phyloP scores from a whole-genome alignment of 2,329 filamentous ascomycete genomes.

The Onygenales sp. region DNA sequence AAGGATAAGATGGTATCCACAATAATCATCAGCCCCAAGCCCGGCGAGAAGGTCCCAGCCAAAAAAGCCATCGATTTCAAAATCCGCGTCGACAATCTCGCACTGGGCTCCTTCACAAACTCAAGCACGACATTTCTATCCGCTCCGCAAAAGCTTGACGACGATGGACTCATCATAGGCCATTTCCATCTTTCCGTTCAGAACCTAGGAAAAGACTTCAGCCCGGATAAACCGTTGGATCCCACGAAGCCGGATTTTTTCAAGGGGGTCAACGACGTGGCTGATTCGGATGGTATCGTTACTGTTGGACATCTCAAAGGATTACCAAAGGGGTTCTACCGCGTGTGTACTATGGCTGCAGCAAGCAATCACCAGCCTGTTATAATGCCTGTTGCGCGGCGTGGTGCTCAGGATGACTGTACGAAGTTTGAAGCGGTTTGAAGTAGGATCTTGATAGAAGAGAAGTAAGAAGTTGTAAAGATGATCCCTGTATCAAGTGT shows the following conservation, averaged over 20 bases:
- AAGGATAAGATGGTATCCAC: slow-evolving; percentile 45
- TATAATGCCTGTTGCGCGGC: slow-evolving; percentile 57
- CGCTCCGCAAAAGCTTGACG: slow-evolving; percentile 41
- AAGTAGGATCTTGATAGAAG: no score
- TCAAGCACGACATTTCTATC: slow-evolving; percentile 44
- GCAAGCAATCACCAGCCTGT: slow-evolving; percentile 59
- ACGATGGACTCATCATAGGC: slow-evolving; percentile 25
- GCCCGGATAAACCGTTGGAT: slow-evolving; percentile 44
- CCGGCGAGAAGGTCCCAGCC: slow-evolving; percentile 28
- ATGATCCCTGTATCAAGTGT: no score
- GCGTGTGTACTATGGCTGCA: slow-evolving; percentile 54
- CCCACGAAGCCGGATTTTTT: slow-evolving; percentile 52
- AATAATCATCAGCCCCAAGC: slow-evolving; percentile 39
- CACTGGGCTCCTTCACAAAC: slow-evolving; percentile 44
- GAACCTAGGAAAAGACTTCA: slow-evolving; percentile 33
- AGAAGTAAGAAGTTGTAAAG: no score
- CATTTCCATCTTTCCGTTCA: slow-evolving; percentile 41
- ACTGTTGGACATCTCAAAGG: slow-evolving; percentile 49
- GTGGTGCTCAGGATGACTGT: slow-evolving; percentile 58
- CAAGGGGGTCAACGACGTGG: slow-evolving; percentile 57
- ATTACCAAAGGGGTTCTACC: slow-evolving; percentile 46
- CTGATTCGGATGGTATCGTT: slow-evolving; percentile 24
- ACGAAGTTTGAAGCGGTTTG: slow-evolving; percentile 36
- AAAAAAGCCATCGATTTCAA: slow-evolving; percentile 37
- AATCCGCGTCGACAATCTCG: slow-evolving; percentile 39